These are phyloP conservation scores for Suillus tomentosus DNA, from an alignment of 768 basidiomycete genomes.

Conservation along the genomic window DNA sequence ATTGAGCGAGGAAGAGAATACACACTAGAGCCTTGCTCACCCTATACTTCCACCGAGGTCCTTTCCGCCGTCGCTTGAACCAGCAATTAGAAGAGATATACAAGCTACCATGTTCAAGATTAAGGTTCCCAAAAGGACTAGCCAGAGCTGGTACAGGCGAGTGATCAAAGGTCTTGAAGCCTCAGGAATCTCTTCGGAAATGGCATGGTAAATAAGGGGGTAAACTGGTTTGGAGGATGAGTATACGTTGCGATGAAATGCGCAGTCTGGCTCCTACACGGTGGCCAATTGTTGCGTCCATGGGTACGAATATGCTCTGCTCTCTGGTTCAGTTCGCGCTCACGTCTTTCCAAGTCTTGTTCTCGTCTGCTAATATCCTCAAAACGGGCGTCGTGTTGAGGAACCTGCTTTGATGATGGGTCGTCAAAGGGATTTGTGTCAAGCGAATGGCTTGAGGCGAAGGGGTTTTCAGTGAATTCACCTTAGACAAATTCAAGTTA, in stretches of 20 bases:
- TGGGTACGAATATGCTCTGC: slow-evolving; percentile 69
- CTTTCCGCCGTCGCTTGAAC: slow-evolving; percentile 71
- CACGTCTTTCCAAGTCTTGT: slow-evolving; percentile 77
- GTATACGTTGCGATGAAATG: slow-evolving; percentile 22
- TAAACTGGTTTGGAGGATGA: slow-evolving; percentile 59
- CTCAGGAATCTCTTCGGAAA: slow-evolving; percentile 86
- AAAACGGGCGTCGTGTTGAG: slow-evolving; percentile 43
- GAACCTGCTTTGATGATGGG: slow-evolving; percentile 49
- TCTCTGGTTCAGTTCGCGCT: slow-evolving; percentile 69
- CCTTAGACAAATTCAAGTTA: slow-evolving; percentile 17
- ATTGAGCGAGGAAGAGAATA: slow-evolving; percentile 6
- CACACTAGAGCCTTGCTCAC: slow-evolving; percentile 42
- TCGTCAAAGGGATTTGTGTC: slow-evolving; percentile 92
- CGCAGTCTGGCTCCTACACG: slow-evolving; percentile 53
- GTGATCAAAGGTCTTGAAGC: slow-evolving; percentile 77
- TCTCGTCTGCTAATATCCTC: slow-evolving; percentile 80
- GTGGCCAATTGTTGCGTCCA: slow-evolving; percentile 93
- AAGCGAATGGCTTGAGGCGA: slow-evolving; percentile 81
- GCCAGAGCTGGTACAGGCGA: slow-evolving; percentile 92
- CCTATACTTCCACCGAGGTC: slow-evolving; percentile 84
- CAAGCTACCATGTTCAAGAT: slow-evolving; percentile 90
- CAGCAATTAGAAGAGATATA: slow-evolving; percentile 80
- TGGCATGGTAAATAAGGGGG: slow-evolving; percentile 93
- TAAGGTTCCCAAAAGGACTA: slow-evolving; percentile 80
- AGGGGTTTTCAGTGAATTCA: slow-evolving; percentile 67